These are phyloP conservation scores for Arthrinium puccinioides DNA, from an alignment of 2,329 filamentous ascomycete genomes.

Conservation along the genomic window DNA sequence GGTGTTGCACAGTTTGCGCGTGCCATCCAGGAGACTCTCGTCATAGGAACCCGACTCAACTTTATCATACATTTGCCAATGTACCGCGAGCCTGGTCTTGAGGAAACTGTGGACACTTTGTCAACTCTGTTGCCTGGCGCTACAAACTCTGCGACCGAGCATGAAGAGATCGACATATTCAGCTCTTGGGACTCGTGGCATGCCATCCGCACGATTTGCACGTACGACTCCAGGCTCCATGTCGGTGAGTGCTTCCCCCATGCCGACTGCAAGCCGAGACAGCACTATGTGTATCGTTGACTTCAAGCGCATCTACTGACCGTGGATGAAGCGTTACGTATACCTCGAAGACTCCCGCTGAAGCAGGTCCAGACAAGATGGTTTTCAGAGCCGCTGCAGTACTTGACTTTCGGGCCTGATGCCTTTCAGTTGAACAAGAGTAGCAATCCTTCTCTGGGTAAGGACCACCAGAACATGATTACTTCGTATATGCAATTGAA, in stretches of 20 bases:
- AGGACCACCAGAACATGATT: slow-evolving; percentile 53
- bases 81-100: slow-evolving; percentile 62
- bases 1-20: slow-evolving; percentile 72
- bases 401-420: slow-evolving; percentile 45
- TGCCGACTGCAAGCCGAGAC: not conserved
- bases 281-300: too few species aligned
- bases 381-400: slow-evolving; percentile 62
- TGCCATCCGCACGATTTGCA: slow-evolving; percentile 74
- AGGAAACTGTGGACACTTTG: slow-evolving; percentile 45
- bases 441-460: slow-evolving; percentile 55
- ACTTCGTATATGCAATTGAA: slow-evolving; percentile 59
- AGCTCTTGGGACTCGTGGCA: slow-evolving; percentile 94
- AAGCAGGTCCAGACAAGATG: slow-evolving; percentile 56
- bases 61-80: slow-evolving; percentile 79
- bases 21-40: slow-evolving; percentile 72
- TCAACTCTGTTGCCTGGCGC: slow-evolving; percentile 28
- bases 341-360: slow-evolving; percentile 53
- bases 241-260: slow-evolving; percentile 60
- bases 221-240: slow-evolving; percentile 72
- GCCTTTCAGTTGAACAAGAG: slow-evolving; percentile 54
- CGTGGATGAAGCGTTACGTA: slow-evolving; percentile 39
- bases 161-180: slow-evolving; percentile 58
- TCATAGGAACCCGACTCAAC: slow-evolving; percentile 67
- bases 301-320: slow-evolving; percentile 9
- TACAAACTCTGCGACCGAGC: slow-evolving; percentile 3